Evolutionary conservation across 148 eudicot species (phyloP), one percentile per base, ranked within the genome.

Genomic region (Vaccinium corymbosum): DNA sequence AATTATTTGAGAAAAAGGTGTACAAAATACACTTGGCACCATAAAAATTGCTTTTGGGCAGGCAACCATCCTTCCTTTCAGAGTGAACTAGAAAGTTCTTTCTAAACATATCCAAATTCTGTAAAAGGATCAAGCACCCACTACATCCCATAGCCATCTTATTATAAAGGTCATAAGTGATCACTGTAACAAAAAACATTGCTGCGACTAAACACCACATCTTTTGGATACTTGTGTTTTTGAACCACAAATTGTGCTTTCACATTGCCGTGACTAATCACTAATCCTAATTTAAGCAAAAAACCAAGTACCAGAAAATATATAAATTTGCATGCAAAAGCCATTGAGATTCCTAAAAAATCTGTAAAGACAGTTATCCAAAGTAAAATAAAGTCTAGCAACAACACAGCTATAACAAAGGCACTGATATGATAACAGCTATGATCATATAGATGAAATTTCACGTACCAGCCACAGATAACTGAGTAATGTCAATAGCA

Each of bases 401-500:
- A 52, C 1, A 46, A 66, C 19, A 29, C 7, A 80, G 17, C 46
- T 27, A 70, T 52, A 64, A 64, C 70, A 22, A n/a, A 22, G 70
- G 10, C 25, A 62, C 8, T 70, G 76, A 29, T 50, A 52, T n/a
- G 17, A 48, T 46, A 85, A 29, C 50, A 66, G 55, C 12, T 72
- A 53, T 16, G 83, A 25, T 16, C 46, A 46, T 29, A 72, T 12
- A 57, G 19, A 64, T 17, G 42, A 62, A 78, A 51, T 3, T 22
- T 49, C 35, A 74, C 66, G 5, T 92, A 96, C 98, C 98, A 55
- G 98, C 98, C 79, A 96, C 86, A 32, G 98, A 96, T 85, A 96
- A 14, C 89, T 94, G 98, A 85, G 98, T 96, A 57, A 96, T 56
- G 90, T 96, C 98, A 66, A 96, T 94, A 77, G 99, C 93, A 70